A percentile compares a stretch with the other conserved stretches of the same genome.
These are phyloP conservation scores for Tillandsia fasciculata DNA, from an alignment of 176 grass and related monocot species.

Conservation along the genomic window DNA sequence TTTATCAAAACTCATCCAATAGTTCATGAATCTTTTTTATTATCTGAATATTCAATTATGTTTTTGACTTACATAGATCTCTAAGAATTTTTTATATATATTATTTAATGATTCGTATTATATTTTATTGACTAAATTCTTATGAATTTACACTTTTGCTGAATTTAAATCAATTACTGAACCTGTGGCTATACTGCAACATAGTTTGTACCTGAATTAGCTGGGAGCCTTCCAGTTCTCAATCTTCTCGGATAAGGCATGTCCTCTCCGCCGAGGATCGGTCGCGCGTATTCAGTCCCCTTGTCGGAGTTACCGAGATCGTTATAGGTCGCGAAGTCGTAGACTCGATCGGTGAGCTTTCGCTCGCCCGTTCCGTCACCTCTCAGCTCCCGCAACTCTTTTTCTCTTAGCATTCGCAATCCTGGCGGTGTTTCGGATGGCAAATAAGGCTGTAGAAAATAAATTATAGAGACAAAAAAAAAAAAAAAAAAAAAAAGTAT, in stretches of 20 bases:
- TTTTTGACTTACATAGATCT: too few species aligned
- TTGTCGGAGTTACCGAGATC: slow-evolving; percentile 87
- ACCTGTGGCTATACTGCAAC: neutral
- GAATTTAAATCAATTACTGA: neutral
- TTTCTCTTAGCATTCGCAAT: slow-evolving; percentile 41
- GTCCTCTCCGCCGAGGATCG: slow-evolving; percentile 46
- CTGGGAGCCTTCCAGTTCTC: slow-evolving; percentile 41
- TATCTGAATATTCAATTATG: too few species aligned
- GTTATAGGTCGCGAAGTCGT: slow-evolving; percentile 70
- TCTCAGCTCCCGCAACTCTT: slow-evolving; percentile 47
- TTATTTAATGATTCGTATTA: too few species aligned
- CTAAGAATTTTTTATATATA: too few species aligned
- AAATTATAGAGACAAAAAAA: neutral
- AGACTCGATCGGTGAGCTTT: slow-evolving; percentile 43
- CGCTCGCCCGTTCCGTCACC: slow-evolving; percentile 52
- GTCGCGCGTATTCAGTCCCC: slow-evolving; percentile 44
- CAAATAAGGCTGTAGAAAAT: slow-evolving; percentile 46
- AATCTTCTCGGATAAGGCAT: slow-evolving; percentile 80
- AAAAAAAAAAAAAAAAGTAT: too few species aligned
- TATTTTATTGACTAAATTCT: too few species aligned
- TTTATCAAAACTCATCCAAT: too few species aligned
- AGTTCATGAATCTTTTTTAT: too few species aligned
- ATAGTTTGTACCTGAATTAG: slow-evolving; percentile 39
- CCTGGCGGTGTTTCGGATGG: slow-evolving; percentile 72
- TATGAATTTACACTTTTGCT: too few species aligned